Base-by-base conservation (phyloP, 768 basidiomycete genomes). In the Tulasnella sp. region DNA sequence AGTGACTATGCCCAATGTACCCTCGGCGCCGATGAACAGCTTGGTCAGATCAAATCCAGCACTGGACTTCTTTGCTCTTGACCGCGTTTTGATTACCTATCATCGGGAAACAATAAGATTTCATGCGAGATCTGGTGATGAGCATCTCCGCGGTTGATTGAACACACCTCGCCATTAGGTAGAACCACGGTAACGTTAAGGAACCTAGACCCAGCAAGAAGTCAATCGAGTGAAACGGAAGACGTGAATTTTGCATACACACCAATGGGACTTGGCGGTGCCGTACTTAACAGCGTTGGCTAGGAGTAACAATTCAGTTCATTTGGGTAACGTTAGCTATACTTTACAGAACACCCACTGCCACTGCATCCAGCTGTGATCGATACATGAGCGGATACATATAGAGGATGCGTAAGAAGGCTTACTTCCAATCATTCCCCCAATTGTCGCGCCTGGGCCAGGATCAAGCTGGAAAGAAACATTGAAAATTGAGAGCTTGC, bases 21-120 rank as follows among this genome's bases (percentile, higher is more conserved):
- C 91, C 70, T 93, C 91, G 2, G 88, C 88, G 3, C 91, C 91
- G 50, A 93, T 86, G 72, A 93, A 92, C 2, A 92, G 70, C 68
- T 93, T 93, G 0, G 88, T 92, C 1, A 80, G 77, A 67, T 94
- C 92, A 66, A 86, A 93, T 0, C 92, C 92, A 0, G 88, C 87
- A 0, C 90, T 80, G 2, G 88, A 91, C 68, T 96, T 94, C 50
- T 88, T 76, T 21, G 86, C 83, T 47, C 86, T 74, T 58, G 78
- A 76, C 21, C 90, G 81, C 0, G 92, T 95, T 69, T 92, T 91
- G 66, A 96, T 83, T 9, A 96, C 83, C 67, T 90, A 81, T 4
- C 92, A 89, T 52, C 88, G 92, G 86, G 88, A 55, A 19, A 66
- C 53, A 5, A 19, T 13, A 26, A 9, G 8, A 38, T 17, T 9